Base-by-base conservation (phyloP, 2,329 filamentous ascomycete genomes). In the Arthroderma sp. region DNA sequence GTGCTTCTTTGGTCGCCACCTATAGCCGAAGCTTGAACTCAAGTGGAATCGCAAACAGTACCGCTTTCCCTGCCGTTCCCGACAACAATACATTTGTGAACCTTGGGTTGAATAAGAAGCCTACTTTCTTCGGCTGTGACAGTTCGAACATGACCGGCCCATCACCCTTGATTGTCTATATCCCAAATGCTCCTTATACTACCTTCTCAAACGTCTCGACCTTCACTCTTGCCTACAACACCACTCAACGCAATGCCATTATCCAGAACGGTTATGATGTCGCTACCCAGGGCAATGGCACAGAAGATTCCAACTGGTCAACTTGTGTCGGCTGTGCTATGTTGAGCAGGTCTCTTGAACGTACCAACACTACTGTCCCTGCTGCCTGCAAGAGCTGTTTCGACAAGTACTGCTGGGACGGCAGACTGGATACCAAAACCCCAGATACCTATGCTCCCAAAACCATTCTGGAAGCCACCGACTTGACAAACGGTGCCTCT, bases 241-340 rank as follows among this genome's bases (percentile, higher is more conserved):
- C 77, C 54, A 63, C 59, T 1, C 65, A 86, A 65, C 83, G 89
- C 50, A 77, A 94, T 59, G 73, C 74, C 50, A 84, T 94, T 58
- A 86, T 98, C 56, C 63, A 76, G 53, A 96, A 98, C 65, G 89
- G 86, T 15, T 91, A 83, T 67, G 77, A 91, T 53, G 77, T 82
- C 11, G 88, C 77, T 2, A 95, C 88, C 0, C 81, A 83, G 69
- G 86, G 77, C 42, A 95, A 96, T 65, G 77, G 73, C 41, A 88
- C 86, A 0, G 59, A 80, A 3, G 82, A 93, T 59, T 54, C 65
- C 3, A 64, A 82, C 50, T 98, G 91, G 89, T 72, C 82, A 0
- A 72, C 78, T 1, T 98, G 89, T 55, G 82, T 94, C 4, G 86
- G 81, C 22, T 98, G 91, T 64, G 91, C 89, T 4, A 80, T 94